A percentile compares a stretch with the other conserved stretches of the same genome.
Evolutionary conservation across 805 yeast species (phyloP).

Genomic region (Lachancea waltii): DNA sequence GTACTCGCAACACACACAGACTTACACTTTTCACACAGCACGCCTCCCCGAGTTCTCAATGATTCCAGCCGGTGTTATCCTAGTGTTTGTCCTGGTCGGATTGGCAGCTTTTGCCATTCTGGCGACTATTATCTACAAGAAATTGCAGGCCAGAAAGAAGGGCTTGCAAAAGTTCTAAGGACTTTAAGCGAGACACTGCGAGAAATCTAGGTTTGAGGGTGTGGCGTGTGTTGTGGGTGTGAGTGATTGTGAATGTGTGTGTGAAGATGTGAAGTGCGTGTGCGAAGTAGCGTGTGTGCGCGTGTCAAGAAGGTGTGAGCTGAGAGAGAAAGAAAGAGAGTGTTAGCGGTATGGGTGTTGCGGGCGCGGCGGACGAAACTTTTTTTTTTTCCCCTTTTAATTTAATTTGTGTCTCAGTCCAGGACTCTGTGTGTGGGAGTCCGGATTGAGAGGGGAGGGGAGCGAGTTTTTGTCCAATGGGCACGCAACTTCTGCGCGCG

Average conservation of each 20-base stretch:
- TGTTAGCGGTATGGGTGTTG: too few relatives aligned
- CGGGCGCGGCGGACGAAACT: too few relatives aligned
- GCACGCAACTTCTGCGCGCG: neutral
- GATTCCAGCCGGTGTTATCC: slow-evolving; percentile 71
- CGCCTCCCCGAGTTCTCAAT: slow-evolving; percentile 25
- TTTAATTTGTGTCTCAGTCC: neutral
- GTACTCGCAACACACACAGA: slow-evolving; percentile 9
- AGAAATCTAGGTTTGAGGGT: too few relatives aligned
- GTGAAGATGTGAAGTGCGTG: too few relatives aligned
- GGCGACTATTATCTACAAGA: slow-evolving; percentile 28
- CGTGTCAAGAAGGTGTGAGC: too few relatives aligned
- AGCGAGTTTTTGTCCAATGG: neutral
- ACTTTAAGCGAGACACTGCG: neutral
- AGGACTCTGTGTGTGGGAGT: slow-evolving; percentile 9
- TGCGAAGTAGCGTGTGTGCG: too few relatives aligned
- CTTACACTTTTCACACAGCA: slow-evolving; percentile 4
- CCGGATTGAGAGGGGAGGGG: too few relatives aligned
- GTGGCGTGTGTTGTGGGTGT: too few relatives aligned
- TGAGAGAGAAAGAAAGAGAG: too few relatives aligned
- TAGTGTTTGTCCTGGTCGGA: slow-evolving; percentile 46
- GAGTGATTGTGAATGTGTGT: too few relatives aligned
- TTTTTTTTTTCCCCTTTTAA: neutral
- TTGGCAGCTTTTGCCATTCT: slow-evolving; percentile 32
- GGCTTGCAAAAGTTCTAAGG: slow-evolving; percentile 35
- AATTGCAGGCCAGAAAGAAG: slow-evolving; percentile 33